Evolutionary conservation across 139 green algal species (phyloP).

Genomic region (Haematococcus lacustris): DNA sequence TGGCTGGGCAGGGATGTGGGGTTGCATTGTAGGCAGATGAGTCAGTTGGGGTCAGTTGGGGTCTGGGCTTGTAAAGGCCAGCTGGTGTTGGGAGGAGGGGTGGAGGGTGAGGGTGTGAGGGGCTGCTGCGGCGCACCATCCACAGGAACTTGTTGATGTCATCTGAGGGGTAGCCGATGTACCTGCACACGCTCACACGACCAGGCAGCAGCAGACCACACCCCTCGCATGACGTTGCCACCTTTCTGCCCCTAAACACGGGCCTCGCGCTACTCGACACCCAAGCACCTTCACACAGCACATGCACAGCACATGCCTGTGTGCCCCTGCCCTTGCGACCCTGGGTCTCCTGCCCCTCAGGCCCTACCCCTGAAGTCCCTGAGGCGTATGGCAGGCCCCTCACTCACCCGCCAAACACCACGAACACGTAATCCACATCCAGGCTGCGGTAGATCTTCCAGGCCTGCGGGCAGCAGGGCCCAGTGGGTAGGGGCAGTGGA

Average conservation of each 20-base stretch:
- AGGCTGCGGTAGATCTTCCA: conserved; percentile 72
- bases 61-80: not conserved
- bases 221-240: too few relatives aligned
- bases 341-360: too few relatives aligned
- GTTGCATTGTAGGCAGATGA: not conserved
- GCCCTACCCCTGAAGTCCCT: too few relatives aligned
- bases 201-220: too few relatives aligned
- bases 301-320: too few relatives aligned
- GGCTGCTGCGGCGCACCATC: conserved; percentile 69
- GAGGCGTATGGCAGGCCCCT: too few relatives aligned
- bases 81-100: not conserved
- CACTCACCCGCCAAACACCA: conserved; percentile 92
- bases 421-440: conserved; percentile 94
- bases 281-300: too few relatives aligned
- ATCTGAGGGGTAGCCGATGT: conserved; percentile 76
- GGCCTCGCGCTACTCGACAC: too few relatives aligned
- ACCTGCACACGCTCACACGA: too few relatives aligned
- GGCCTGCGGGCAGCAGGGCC: conserved; percentile 21
- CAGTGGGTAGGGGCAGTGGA: not conserved
- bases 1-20: not conserved
- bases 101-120: not conserved
- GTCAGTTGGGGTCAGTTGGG: too few relatives aligned
- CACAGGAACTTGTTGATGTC: conserved; percentile 99
- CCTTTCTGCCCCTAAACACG: too few relatives aligned
- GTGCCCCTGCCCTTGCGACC: too few relatives aligned